A percentile compares a stretch with the other conserved stretches of the same genome.
Evolutionary conservation across 2,329 filamentous ascomycete species (phyloP).

Genomic region (Diaporthe vexans): DNA sequence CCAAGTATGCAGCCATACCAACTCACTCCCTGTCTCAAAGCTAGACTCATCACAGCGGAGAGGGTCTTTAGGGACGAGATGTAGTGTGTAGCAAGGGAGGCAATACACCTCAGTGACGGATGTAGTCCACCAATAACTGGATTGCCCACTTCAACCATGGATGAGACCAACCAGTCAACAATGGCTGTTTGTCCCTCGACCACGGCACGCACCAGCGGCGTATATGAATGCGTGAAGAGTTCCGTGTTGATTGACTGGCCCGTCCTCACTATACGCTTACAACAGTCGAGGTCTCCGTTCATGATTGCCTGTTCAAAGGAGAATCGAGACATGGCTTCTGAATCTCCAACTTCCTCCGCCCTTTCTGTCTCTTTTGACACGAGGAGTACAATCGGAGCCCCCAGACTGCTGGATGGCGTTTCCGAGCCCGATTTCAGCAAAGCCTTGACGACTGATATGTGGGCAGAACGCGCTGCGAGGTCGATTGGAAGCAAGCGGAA

Average conservation of each 20-base stretch:
- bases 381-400: too few relatives aligned
- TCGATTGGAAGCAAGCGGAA: rapidly evolving
- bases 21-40: neutral
- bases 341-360: rapidly evolving
- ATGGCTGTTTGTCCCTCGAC: neutral
- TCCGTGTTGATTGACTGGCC: neutral
- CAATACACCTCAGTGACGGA: neutral
- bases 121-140: rapidly evolving
- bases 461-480: too few relatives aligned
- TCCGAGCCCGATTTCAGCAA: neutral
- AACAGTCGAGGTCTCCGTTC: rapidly evolving
- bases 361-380: too few relatives aligned
- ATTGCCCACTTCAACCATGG: neutral
- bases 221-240: neutral
- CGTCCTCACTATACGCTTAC: rapidly evolving
- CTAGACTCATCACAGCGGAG: neutral
- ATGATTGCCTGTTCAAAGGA: neutral
- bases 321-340: neutral
- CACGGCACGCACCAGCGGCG: neutral
- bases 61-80: rapidly evolving
- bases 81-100: neutral
- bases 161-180: neutral
- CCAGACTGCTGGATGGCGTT: too few relatives aligned
- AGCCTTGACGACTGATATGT: neutral
- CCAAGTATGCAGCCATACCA: neutral